Percentiles rank a stretch among this genome's conserved stretches.
Conservation (phyloP, 2,329 filamentous ascomycete genomes). For the Coniochaeta prunicola region DNA sequence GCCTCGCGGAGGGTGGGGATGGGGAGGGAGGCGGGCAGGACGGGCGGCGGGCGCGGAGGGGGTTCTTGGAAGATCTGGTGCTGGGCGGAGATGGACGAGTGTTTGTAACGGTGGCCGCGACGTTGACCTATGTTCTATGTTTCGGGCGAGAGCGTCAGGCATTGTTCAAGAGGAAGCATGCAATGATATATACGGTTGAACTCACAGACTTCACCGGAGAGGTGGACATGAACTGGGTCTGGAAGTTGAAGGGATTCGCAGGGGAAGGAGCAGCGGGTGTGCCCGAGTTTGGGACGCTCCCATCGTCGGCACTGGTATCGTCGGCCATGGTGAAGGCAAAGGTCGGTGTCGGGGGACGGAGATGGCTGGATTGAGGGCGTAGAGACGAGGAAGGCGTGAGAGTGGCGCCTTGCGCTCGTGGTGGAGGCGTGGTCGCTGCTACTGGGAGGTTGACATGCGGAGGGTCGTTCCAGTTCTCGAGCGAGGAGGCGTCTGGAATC, state of each 20-base stretch:
- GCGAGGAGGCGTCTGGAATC: not conserved
- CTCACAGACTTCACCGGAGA: slow-evolving; percentile 70
- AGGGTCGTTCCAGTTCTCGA: not conserved
- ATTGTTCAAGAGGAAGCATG: slow-evolving; percentile 3
- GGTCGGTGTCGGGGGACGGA: slow-evolving; percentile 19
- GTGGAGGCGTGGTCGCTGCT: not conserved
- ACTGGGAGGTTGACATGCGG: not conserved
- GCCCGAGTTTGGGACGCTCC: not conserved
- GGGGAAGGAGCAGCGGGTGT: slow-evolving; percentile 17
- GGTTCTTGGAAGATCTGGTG: slow-evolving; percentile 97
- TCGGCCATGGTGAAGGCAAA: slow-evolving; percentile 25
- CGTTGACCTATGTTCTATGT: slow-evolving; percentile 78
- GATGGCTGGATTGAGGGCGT: slow-evolving; percentile 10
- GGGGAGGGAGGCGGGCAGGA: slow-evolving; percentile 84
- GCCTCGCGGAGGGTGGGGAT: slow-evolving; percentile 86
- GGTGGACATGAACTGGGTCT: slow-evolving; percentile 71
- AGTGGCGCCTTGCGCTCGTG: not conserved
- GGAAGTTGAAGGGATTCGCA: slow-evolving; percentile 86
- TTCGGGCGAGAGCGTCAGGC: not conserved
- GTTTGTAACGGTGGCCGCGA: slow-evolving; percentile 94
- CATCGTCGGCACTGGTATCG: slow-evolving; percentile 17
- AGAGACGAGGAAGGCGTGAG: slow-evolving; percentile 8
- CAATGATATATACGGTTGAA: slow-evolving; percentile 8
- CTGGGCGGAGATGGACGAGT: slow-evolving; percentile 79
- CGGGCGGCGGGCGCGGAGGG: slow-evolving; percentile 73